These are phyloP conservation scores for Paragyromitra xinjiangensis DNA, from an alignment of 495 filamentous ascomycete genomes.

Conservation along the genomic window DNA sequence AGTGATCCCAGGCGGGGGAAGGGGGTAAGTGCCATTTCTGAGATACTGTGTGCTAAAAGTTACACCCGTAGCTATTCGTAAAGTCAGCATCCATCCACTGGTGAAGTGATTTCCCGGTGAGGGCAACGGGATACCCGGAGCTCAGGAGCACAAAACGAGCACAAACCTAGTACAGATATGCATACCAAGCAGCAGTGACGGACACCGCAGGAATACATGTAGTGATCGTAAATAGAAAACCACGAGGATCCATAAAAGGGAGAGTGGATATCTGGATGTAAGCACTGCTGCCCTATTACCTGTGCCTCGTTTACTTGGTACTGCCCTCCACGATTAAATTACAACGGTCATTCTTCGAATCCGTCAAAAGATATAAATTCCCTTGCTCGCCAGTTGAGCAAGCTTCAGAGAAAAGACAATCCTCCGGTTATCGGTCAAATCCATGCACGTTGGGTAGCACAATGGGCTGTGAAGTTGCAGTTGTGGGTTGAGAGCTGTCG, in stretches of 20 bases:
- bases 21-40: neutral
- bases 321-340: conserved; percentile 16
- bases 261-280: conserved; percentile 11
- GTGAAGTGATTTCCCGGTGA: conserved; percentile 30
- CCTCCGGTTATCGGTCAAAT: neutral
- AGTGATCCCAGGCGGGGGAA: neutral
- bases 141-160: conserved; percentile 3
- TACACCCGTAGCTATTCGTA: neutral
- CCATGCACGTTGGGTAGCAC: conserved; percentile 37
- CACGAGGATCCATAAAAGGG: conserved; percentile 13
- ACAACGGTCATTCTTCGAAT: neutral
- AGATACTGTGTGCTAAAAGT: neutral
- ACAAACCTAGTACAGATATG: conserved; percentile 14
- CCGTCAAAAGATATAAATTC: neutral
- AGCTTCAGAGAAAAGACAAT: neutral
- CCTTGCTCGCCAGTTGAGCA: conserved; percentile 22
- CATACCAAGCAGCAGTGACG: conserved; percentile 30
- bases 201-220: conserved; percentile 25
- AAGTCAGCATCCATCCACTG: neutral
- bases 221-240: conserved; percentile 52
- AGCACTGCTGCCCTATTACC: conserved; percentile 19
- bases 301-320: conserved; percentile 2
- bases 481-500: conserved; percentile 11
- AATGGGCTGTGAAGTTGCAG: conserved; percentile 80
- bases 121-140: conserved; percentile 11